Evolutionary conservation across 495 filamentous ascomycete species (phyloP).

Genomic region (Penicillium chermesinum): DNA sequence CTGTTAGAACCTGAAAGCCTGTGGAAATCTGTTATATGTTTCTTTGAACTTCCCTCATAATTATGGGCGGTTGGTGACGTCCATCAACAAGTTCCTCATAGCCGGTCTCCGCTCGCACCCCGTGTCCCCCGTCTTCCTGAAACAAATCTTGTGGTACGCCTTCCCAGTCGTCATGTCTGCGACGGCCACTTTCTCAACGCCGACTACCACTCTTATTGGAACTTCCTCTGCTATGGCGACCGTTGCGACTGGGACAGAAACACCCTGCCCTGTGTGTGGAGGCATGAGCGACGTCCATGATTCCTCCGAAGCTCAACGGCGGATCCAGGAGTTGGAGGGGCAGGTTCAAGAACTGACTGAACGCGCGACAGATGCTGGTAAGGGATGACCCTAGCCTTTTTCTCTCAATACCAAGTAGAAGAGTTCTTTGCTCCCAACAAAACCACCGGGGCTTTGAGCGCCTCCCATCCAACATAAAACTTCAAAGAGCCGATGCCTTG

Average conservation of each 20-base stretch:
- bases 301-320: conserved; percentile 52
- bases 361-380: conserved; percentile 74
- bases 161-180: conserved; percentile 27
- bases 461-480: no score
- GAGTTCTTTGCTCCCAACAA: no score
- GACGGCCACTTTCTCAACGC: conserved; percentile 29
- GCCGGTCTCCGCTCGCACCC: not conserved
- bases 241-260: conserved; percentile 22
- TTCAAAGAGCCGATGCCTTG: no score
- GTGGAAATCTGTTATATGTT: not conserved
- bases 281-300: conserved; percentile 31
- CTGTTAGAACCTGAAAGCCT: no score
- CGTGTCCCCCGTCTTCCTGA: not conserved
- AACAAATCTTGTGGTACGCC: conserved; percentile 12
- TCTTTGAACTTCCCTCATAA: not conserved
- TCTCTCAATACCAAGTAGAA: no score
- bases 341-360: conserved; percentile 69
- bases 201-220: conserved; percentile 34
- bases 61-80: not conserved
- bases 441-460: not conserved
- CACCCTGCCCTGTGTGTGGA: conserved; percentile 47
- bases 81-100: not conserved
- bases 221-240: conserved; percentile 28
- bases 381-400: conserved; percentile 22
- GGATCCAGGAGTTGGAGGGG: conserved; percentile 75